Evolutionary conservation across 73 alveolate genomes (phyloP), one percentile per base, ranked within the genome.

Genomic region (Stentor coeruleus): DNA sequence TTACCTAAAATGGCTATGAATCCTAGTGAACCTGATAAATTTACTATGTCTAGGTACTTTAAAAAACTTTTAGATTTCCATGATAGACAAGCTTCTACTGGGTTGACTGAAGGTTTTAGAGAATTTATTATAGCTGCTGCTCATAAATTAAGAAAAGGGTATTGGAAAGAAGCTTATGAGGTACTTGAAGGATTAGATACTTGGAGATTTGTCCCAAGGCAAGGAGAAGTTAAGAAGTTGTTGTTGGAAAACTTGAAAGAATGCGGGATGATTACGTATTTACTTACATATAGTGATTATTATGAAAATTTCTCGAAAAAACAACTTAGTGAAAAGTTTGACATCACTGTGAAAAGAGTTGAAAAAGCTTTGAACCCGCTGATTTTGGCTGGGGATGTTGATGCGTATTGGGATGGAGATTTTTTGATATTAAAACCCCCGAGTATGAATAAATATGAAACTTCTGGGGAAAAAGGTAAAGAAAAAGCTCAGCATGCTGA

Each of bases 91-190:
- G 85, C 86, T 33, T 84, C 87, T 80, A 31, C 85, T 74, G 81
- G 89, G 14, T 91, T 91, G 26, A 87, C 96, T 3, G 93, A 90
- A 66, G 77, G 81, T 14, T 80, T 76, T 30, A 83, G 90, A 77
- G 96, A 90, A 35, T 83, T 73, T 58, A 72, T 90, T 31, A 87
- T 90, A 31, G 49, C 57, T 14, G 96, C 93, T 28, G 89, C 96
- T 31, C 81, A 84, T 79, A 11, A 74, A 3, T 87, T 90, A n/a
- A 74, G 85, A 59, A 74, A 84, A 41, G 81, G 88, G 2, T 57
- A 90, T 66, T 87, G 91, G 92, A 75, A 76, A 59, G 82, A 82
- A 40, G 91, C 96, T 0, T 11, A 87, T 59, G 81, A 90, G 36
- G n/a, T 20, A 15, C 79, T 66, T 0, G 37, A 66, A 20, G 33